A percentile compares a stretch with the other conserved stretches of the same genome.
phyloP scores from a whole-genome alignment of 768 basidiomycete species.

The Boletales sp. region DNA sequence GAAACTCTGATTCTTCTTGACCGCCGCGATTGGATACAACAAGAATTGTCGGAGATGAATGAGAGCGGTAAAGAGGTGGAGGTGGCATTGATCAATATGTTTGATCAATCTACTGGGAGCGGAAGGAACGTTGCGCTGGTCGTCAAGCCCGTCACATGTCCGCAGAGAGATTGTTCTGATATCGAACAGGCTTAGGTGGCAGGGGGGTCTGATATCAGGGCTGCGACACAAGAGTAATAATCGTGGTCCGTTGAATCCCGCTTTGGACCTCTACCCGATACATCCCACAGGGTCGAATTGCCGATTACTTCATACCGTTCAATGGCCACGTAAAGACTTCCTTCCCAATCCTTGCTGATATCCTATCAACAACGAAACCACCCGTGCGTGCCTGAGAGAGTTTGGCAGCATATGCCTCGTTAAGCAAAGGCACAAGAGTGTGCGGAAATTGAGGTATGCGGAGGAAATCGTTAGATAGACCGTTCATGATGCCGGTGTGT shows the following conservation, averaged over 20 bases:
- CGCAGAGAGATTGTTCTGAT: conserved; percentile 1
- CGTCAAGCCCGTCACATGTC: conserved; percentile 33
- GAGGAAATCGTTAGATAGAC: conserved; percentile 31
- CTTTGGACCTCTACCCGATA: not conserved
- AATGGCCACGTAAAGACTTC: conserved; percentile 51
- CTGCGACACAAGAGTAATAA: not conserved
- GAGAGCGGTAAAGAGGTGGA: conserved; percentile 24
- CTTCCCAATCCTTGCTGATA: conserved; percentile 72
- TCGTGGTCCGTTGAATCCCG: not conserved
- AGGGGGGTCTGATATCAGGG: no score
- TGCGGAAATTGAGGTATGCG: conserved; percentile 52
- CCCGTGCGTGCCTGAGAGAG: conserved; percentile 44
- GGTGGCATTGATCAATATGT: conserved; percentile 58
- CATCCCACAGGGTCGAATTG: conserved; percentile 8
- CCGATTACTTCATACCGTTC: conserved; percentile 10
- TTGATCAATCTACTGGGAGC: conserved; percentile 70
- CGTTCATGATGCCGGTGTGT: conserved; percentile 6
- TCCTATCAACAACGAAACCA: conserved; percentile 47
- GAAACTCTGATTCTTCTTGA: conserved; percentile 66
- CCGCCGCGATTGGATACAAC: conserved; percentile 53
- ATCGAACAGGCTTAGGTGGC: not conserved
- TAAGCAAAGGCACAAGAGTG: conserved; percentile 46
- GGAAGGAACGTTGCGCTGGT: conserved; percentile 69
- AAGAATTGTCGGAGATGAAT: conserved; percentile 31
- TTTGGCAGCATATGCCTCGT: conserved; percentile 40